Evolutionary conservation across 257 asterid genomes (phyloP).

Genomic region (Lavandula angustifolia): DNA sequence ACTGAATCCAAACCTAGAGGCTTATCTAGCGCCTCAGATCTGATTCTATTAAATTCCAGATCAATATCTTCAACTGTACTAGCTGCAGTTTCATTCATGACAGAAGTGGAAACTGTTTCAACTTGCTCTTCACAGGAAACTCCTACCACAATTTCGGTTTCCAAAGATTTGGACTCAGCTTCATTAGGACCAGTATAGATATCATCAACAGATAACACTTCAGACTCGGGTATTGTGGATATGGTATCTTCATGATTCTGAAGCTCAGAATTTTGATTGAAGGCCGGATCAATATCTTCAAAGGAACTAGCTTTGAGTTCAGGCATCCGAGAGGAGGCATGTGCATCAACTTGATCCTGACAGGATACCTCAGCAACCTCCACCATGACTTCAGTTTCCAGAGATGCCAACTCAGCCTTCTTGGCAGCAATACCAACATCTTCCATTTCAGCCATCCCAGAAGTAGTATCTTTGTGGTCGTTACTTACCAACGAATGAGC

Average conservation of each 20-base stretch:
- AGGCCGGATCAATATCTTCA: slow-evolving; percentile 23
- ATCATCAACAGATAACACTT: slow-evolving; percentile 33
- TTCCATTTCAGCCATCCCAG: slow-evolving; percentile 40
- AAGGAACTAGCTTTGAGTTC: slow-evolving; percentile 25
- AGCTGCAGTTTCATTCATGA: slow-evolving; percentile 37
- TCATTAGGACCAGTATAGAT: slow-evolving; percentile 34
- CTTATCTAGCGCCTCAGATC: slow-evolving; percentile 31
- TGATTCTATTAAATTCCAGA: slow-evolving; percentile 31
- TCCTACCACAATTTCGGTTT: slow-evolving; percentile 20
- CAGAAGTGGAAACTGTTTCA: slow-evolving; percentile 25
- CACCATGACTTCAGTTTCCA: slow-evolving; percentile 23
- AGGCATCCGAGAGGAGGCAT: slow-evolving; percentile 5
- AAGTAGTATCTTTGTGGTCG: slow-evolving; percentile 29
- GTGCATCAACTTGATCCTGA: slow-evolving; percentile 22
- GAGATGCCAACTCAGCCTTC: slow-evolving; percentile 32
- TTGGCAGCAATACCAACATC: slow-evolving; percentile 34
- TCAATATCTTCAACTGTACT: slow-evolving; percentile 31
- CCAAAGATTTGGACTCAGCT: slow-evolving; percentile 30
- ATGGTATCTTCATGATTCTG: slow-evolving; percentile 8
- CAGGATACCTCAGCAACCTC: slow-evolving; percentile 21
- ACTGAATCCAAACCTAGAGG: slow-evolving; percentile 29
- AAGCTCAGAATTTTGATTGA: slow-evolving; percentile 20
- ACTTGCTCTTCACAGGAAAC: slow-evolving; percentile 19
- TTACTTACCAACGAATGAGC: slow-evolving; percentile 23
- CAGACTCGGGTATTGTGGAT: slow-evolving; percentile 35